Percentiles rank a stretch among this genome's conserved stretches.
These are phyloP conservation scores for Coemansia sp. DNA, from an alignment of 192 early-diverging fungal genomes.

Conservation along the genomic window DNA sequence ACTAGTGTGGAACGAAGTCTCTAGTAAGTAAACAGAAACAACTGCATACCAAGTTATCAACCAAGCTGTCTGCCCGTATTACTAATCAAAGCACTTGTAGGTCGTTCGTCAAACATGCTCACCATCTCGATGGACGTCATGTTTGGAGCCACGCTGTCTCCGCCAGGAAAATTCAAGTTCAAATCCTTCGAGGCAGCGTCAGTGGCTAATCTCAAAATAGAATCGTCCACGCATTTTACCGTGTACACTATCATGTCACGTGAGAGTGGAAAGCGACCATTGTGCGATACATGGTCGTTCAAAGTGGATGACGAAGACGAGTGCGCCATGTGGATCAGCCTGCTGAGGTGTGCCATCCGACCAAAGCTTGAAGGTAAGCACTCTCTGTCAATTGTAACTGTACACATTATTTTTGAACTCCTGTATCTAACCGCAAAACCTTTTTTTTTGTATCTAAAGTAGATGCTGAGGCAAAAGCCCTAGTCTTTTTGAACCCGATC, in stretches of 20 bases:
- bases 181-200: constrained; percentile 49
- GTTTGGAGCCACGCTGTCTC: constrained; percentile 55
- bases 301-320: constrained; percentile 48
- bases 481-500: constrained; percentile 51
- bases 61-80: constrained; percentile 3
- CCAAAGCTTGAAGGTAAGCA: constrained; percentile 41
- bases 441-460: constrained; percentile 8
- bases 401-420: background rate
- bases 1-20: constrained; percentile 49
- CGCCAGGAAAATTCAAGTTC: constrained; percentile 54
- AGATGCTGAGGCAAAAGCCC: constrained; percentile 27
- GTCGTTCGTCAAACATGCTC: constrained; percentile 47
- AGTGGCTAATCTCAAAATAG: constrained; percentile 29
- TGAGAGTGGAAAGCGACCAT: constrained; percentile 45
- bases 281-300: constrained; percentile 58
- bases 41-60: background rate
- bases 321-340: constrained; percentile 40
- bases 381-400: background rate
- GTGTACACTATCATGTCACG: constrained; percentile 52
- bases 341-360: constrained; percentile 46
- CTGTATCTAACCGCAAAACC: background rate
- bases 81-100: constrained; percentile 23
- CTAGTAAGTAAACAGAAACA: constrained; percentile 30
- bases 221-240: constrained; percentile 56
- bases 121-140: constrained; percentile 51